Evolutionary conservation across 83 land plant species (phyloP), one percentile per base, ranked within the genome.

Genomic region (Diphasiastrum complanatum): DNA sequence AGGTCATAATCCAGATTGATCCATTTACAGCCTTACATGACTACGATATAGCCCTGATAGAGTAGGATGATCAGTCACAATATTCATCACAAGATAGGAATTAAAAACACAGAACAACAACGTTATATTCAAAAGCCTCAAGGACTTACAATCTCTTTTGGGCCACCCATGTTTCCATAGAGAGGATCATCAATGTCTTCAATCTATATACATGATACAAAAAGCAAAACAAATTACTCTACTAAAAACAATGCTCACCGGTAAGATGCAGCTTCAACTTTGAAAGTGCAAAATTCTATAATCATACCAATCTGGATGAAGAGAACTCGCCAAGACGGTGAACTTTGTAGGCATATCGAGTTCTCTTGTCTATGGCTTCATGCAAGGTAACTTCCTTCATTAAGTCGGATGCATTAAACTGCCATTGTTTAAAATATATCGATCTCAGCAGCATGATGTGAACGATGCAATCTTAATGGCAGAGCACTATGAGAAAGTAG

Each of bases 381-480:
- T 68, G 67, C 24, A 74, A 25, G 16, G 71, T 67, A 20, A 74
- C 67, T 19, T 74, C 68, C 46, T 74, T 74, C 62, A 68, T 27
- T 6, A 63, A 60, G 32, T 74, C 77, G n/a, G 77, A 67, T 10
- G 72, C 72, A 70, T 72, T 74, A 57, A 73, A 74, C 77, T 71
- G 47, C 33, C 33, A 28, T 14, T n/a, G n/a, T n/a, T n/a, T 16
- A 33, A 33, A 18, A 24, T 3, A 61, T 20, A 61, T 22, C 20
- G 10, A 12, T 50, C 8, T 12, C 22, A 16, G 11, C 47, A 56
- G 40, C 8, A 56, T 8, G 29, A 28, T 56, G 8, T 26, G 20
- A 51, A 51, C 5, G 14, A 38, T 25, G 24, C n/a, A 66, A 3
- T 40, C 14, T 2, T 33, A 40, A 28, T 22, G 19, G 31, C 65